Evolutionary conservation across 176 grass and related monocot genomes (phyloP).

Genomic region (Raddia guianensis): DNA sequence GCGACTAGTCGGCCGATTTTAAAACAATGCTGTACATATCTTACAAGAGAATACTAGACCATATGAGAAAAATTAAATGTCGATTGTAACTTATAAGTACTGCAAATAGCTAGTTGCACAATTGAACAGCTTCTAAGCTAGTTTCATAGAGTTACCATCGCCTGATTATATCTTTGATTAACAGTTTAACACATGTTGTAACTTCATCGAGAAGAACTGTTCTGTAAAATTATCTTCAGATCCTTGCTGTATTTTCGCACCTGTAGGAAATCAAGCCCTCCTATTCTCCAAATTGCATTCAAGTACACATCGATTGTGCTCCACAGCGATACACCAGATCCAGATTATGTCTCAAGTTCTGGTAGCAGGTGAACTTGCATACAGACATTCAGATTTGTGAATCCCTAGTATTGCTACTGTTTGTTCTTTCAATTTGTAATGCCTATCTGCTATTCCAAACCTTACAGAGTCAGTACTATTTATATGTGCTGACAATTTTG

Average conservation of each 20-base stretch:
- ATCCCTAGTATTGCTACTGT: conserved; percentile 10
- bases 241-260: conserved; percentile 1
- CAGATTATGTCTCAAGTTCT: conserved; percentile 42
- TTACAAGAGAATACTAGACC: conserved; percentile 16
- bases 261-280: conserved; percentile 56
- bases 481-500: conserved; percentile 12
- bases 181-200: background rate
- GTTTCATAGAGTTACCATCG: conserved; percentile 5
- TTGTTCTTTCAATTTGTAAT: background rate
- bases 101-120: background rate
- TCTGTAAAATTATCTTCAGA: conserved; percentile 31
- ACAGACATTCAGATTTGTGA: conserved; percentile 14
- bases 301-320: conserved; percentile 83
- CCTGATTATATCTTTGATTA: background rate
- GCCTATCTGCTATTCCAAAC: background rate
- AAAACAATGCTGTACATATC: background rate
- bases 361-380: conserved; percentile 41
- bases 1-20: too few relatives aligned
- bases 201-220: background rate
- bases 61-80: conserved; percentile 17
- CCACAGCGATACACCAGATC: conserved; percentile 47
- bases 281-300: conserved; percentile 91
- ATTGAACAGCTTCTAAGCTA: background rate
- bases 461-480: background rate
- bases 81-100: background rate